Conservation (phyloP, 139 green algal species). For the Ettlia oleoabundans region DNA sequence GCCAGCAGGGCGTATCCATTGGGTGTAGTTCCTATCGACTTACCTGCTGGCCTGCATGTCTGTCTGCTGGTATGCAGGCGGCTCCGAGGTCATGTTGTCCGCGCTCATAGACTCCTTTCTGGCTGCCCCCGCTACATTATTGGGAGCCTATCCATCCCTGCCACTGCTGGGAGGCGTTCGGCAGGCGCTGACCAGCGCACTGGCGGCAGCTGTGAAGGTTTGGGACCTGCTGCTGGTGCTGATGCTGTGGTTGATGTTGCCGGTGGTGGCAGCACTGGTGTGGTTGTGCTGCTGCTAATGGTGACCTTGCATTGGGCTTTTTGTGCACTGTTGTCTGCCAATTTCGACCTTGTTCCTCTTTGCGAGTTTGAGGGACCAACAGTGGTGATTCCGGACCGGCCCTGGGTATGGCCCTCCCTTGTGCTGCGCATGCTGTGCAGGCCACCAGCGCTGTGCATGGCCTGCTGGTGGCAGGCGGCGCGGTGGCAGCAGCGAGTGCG, state of each 20-base stretch:
- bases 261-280: too few relatives aligned
- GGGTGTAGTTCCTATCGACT: not conserved
- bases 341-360: too few relatives aligned
- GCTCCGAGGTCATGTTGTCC: conserved; percentile 48
- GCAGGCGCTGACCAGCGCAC: conserved; percentile 29
- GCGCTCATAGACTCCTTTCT: conserved; percentile 47
- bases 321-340: too few relatives aligned
- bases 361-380: too few relatives aligned
- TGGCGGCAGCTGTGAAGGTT: conserved; percentile 68
- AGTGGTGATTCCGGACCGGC: too few relatives aligned
- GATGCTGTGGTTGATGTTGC: too few relatives aligned
- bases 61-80: conserved; percentile 25
- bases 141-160: conserved; percentile 57
- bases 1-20: not conserved
- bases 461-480: conserved; percentile 56
- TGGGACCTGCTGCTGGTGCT: not conserved
- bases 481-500: conserved; percentile 47
- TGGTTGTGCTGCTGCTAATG: too few relatives aligned
- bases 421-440: conserved; percentile 34
- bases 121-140: conserved; percentile 54
- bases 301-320: too few relatives aligned
- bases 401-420: not conserved
- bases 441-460: conserved; percentile 56
- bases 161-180: conserved; percentile 46
- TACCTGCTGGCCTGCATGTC: not conserved